These are phyloP conservation scores for Perilla frutescens DNA, from an alignment of 257 asterid genomes.

Conservation along the genomic window DNA sequence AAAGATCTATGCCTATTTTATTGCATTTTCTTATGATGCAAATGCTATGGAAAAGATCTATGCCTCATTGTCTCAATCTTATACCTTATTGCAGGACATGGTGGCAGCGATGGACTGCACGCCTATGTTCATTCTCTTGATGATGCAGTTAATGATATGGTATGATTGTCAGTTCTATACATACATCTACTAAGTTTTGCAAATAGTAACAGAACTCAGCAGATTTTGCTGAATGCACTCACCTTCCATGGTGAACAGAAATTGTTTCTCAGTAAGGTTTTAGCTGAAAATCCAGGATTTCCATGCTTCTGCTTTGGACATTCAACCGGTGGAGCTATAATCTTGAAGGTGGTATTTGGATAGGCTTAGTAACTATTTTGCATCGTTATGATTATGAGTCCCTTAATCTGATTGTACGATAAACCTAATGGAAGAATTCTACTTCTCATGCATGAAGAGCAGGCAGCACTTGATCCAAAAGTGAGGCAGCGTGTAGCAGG, in stretches of 20 bases:
- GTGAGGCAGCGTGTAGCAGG: constrained; percentile 68
- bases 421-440: neutral
- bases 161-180: constrained; percentile 33
- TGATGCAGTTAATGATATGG: constrained; percentile 80
- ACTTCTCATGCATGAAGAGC: constrained; percentile 23
- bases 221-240: constrained; percentile 17
- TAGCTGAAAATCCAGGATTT: constrained; percentile 66
- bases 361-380: neutral
- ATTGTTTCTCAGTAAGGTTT: constrained; percentile 60
- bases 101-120: constrained; percentile 95
- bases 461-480: constrained; percentile 90
- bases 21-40: neutral
- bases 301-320: constrained; percentile 96
- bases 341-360: constrained; percentile 64
- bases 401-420: neutral
- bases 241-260: constrained; percentile 47
- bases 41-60: neutral
- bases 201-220: neutral
- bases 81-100: constrained; percentile 66
- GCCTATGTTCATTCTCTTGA: constrained; percentile 93
- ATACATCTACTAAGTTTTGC: neutral
- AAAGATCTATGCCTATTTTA: neutral
- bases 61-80: constrained; percentile 8
- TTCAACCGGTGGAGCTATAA: constrained; percentile 93
- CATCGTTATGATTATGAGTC: neutral